phyloP scores from a whole-genome alignment of 441 rosid genomes.

The Jatropha multifida region DNA sequence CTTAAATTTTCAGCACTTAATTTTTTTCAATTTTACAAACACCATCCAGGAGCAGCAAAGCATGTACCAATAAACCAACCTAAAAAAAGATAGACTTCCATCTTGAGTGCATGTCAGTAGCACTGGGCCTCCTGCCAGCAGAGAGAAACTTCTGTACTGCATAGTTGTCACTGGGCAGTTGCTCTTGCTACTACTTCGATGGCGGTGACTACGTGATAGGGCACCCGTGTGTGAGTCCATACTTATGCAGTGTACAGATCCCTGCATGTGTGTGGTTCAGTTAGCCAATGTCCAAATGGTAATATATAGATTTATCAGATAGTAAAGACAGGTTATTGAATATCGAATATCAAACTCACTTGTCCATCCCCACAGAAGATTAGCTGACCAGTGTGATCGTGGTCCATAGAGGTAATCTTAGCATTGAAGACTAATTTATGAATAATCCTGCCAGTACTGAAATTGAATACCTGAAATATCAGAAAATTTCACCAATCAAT shows the following conservation, averaged over 20 bases:
- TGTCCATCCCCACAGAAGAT: conserved; percentile 92
- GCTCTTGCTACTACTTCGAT: conserved; percentile 61
- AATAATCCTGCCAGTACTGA: conserved; percentile 92
- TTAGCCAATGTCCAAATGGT: conserved; percentile 8
- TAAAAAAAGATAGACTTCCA: conserved; percentile 86
- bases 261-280: conserved; percentile 47
- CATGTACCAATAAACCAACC: conserved; percentile 39
- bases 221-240: conserved; percentile 82
- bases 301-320: conserved; percentile 6
- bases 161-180: conserved; percentile 81
- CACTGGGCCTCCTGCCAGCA: conserved; percentile 88
- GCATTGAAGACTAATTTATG: conserved; percentile 51
- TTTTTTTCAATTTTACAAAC: no score
- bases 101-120: conserved; percentile 86
- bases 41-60: neutral
- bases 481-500: conserved; percentile 27
- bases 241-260: conserved; percentile 73
- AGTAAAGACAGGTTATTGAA: neutral
- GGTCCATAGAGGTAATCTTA: conserved; percentile 88
- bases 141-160: conserved; percentile 92
- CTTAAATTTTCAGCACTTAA: no score
- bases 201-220: conserved; percentile 80
- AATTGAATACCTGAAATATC: conserved; percentile 74
- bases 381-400: conserved; percentile 94
- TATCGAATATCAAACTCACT: conserved; percentile 36